phyloP scores from a whole-genome alignment of 2,329 filamentous ascomycete genomes.

The Talaromyces verruculosus region DNA sequence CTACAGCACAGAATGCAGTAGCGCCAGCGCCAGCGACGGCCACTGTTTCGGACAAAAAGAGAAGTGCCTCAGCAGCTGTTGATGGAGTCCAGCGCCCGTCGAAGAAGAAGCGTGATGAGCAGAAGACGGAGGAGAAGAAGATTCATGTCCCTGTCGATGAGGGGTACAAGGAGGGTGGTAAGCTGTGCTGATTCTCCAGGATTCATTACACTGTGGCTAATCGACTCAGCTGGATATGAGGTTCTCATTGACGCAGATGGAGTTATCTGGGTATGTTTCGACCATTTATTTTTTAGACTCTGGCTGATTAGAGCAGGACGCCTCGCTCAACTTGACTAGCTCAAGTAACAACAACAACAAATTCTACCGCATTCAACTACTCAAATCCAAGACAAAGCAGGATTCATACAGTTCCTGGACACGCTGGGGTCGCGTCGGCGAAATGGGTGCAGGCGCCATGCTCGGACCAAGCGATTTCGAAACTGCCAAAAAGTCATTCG shows the following conservation, averaged over 20 bases:
- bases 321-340: constrained; percentile 76
- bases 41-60: constrained; percentile 30
- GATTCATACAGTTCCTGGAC: constrained; percentile 60
- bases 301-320: constrained; percentile 68
- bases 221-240: constrained; percentile 19
- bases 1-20: constrained; percentile 12
- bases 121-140: constrained; percentile 45
- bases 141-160: constrained; percentile 53
- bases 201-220: neutral
- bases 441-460: constrained; percentile 48
- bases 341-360: constrained; percentile 74
- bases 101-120: constrained; percentile 47
- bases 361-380: constrained; percentile 72
- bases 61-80: constrained; percentile 25
- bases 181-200: neutral
- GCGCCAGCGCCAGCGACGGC: neutral
- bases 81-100: constrained; percentile 28
- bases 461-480: constrained; percentile 42
- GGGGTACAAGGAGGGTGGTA: constrained; percentile 32
- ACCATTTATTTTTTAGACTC: neutral
- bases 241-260: constrained; percentile 68
- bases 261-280: constrained; percentile 56
- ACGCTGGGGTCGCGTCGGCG: constrained; percentile 75
- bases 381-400: constrained; percentile 39
- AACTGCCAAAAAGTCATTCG: constrained; percentile 47